phyloP scores from a whole-genome alignment of 2,329 filamentous ascomycete genomes.

The Talaromyces pinophilus region DNA sequence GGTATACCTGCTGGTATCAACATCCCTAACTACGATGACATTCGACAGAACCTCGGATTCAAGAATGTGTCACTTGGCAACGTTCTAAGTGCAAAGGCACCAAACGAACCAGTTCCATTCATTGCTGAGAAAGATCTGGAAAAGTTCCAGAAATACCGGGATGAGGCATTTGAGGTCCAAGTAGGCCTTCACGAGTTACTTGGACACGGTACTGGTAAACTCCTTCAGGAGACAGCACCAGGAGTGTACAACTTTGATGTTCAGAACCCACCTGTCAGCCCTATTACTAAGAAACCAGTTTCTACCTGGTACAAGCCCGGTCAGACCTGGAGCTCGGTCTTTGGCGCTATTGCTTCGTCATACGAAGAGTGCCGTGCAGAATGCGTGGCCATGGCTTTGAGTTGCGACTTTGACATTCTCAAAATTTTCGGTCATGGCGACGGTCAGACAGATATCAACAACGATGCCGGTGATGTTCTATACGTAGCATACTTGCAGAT shows the following conservation, averaged over 20 bases:
- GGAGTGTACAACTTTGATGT: conserved; percentile 88
- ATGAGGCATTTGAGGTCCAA: conserved; percentile 89
- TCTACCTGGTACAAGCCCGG: conserved; percentile 90
- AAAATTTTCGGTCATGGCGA: conserved; percentile 91
- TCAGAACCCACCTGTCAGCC: conserved; percentile 76
- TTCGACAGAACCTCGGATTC: conserved; percentile 64
- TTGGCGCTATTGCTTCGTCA: conserved; percentile 80
- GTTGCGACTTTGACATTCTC: conserved; percentile 84
- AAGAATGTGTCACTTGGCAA: conserved; percentile 85
- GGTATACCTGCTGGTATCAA: conserved; percentile 64
- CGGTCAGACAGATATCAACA: conserved; percentile 69
- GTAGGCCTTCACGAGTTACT: conserved; percentile 90
- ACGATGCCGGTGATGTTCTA: conserved; percentile 80
- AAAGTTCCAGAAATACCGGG: conserved; percentile 78
- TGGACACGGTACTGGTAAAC: conserved; percentile 89
- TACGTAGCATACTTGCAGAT: conserved; percentile 88
- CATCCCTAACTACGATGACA: conserved; percentile 59
- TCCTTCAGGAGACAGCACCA: conserved; percentile 82
- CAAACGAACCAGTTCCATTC: conserved; percentile 90
- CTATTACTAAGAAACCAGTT: conserved; percentile 74
- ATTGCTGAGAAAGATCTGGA: conserved; percentile 76
- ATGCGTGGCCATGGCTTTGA: conserved; percentile 86
- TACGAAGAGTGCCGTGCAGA: conserved; percentile 97
- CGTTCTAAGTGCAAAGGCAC: conserved; percentile 84
- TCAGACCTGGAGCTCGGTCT: conserved; percentile 92